phyloP scores from a whole-genome alignment of 2,329 filamentous ascomycete genomes.

The Cephalotrichum gorgonifer region DNA sequence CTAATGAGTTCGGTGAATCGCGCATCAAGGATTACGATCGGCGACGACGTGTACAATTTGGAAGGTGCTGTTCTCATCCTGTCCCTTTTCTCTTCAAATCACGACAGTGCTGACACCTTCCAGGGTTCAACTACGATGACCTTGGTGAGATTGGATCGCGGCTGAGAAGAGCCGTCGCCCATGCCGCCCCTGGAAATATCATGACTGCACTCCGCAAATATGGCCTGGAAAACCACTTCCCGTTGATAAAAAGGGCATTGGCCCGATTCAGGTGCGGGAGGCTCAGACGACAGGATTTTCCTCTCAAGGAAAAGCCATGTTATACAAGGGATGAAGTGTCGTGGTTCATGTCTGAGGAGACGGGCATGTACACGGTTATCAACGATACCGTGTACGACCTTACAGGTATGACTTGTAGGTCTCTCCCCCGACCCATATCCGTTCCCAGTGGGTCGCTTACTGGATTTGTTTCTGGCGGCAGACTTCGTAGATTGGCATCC shows the following conservation, averaged over 20 bases:
- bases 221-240: not conserved
- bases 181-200: too few species aligned
- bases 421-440: fast-evolving
- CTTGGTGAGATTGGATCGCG: too few species aligned
- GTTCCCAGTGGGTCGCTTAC: not conserved
- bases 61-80: too few species aligned
- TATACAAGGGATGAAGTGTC: not conserved
- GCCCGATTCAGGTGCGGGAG: not conserved
- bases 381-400: not conserved
- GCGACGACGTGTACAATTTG: constrained; percentile 9
- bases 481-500: constrained; percentile 9
- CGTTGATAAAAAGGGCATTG: not conserved
- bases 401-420: not conserved
- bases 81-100: too few species aligned
- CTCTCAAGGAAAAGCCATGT: not conserved
- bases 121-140: too few species aligned
- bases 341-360: not conserved
- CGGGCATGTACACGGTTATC: constrained; percentile 2
- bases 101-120: too few species aligned
- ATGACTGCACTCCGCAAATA: not conserved
- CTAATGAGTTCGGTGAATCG: too few species aligned
- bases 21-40: constrained; percentile 5
- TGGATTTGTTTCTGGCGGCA: not conserved
- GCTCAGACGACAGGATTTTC: not conserved
- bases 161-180: too few species aligned